Evolutionary conservation across 1,284 basidiomycete genomes (phyloP), one percentile per base, ranked within the genome.

Genomic region (Sporisorium reilianum): DNA sequence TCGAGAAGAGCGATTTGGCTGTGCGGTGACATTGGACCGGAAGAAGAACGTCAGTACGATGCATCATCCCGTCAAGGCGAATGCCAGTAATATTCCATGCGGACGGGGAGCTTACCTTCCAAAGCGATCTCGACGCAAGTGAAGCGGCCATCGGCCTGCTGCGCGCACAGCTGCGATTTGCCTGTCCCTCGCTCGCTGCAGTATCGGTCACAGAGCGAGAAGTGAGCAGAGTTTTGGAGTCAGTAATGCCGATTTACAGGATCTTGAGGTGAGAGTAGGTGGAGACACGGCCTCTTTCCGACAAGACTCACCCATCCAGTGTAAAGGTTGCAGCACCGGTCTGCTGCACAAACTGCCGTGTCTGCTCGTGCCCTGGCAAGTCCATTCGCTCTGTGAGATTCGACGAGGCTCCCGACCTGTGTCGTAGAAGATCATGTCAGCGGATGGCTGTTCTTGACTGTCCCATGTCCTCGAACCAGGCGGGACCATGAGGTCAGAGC

Each of bases 1-100:
- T 74, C 57, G 70, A 64, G 53, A 77, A 77, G 20, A 77, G 71
- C 5, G 72, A 64, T 41, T 71, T 74, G 46, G 75, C 75, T 77
- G 50, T 49, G 34, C 38, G 5, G n/a, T 30, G 25, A 10, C 26
- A 23, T n/a, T 26, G 26, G n/a, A 22, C n/a, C n/a, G n/a, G 8
- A 26, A 26, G 20, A 12, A 38, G 16, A 10, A 28, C 36, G 36
- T 55, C 16, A 60, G 34, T 16, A 18, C 14, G 34, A 25, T 22
- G 6, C 23, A 16, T 22, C 3, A 16, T 18, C n/a, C 11, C 11
- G 23, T 9, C 5, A 20, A 30, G 36, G 36, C 36, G 6, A 34
- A 5, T 34, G 7, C 11, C 8, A 3, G 32, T 9, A 12, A 34
- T 5, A 12, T 34, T 42, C 25, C n/a, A n/a, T n/a, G n/a, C n/a